These are phyloP conservation scores for Helicostylum pulchrum DNA, from an alignment of 192 early-diverging fungal species.

Conservation along the genomic window DNA sequence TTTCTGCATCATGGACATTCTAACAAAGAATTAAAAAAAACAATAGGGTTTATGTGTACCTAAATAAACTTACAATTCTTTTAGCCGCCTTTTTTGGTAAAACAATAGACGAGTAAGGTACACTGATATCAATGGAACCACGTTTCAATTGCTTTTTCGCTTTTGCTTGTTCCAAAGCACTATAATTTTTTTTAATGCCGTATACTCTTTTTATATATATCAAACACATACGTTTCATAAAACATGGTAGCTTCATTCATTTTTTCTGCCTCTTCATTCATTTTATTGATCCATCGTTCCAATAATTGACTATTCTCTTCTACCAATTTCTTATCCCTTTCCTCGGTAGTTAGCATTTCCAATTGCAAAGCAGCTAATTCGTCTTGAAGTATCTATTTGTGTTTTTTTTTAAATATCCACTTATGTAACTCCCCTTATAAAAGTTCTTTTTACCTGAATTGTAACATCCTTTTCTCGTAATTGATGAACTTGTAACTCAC, in stretches of 20 bases:
- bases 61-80: slow-evolving; percentile 34
- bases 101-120: slow-evolving; percentile 6
- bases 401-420: not conserved
- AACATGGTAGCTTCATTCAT: slow-evolving; percentile 93
- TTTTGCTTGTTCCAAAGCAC: slow-evolving; percentile 3
- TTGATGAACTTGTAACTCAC: slow-evolving; percentile 40
- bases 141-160: not conserved
- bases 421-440: not conserved
- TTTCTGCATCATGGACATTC: slow-evolving; percentile 72
- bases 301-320: slow-evolving; percentile 84
- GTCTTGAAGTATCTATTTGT: slow-evolving; percentile 76
- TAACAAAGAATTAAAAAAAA: slow-evolving; percentile 28
- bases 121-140: not conserved
- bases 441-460: slow-evolving; percentile 68
- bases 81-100: slow-evolving; percentile 43
- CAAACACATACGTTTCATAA: slow-evolving; percentile 64
- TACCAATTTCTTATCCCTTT: slow-evolving; percentile 63
- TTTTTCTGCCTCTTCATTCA: slow-evolving; percentile 83
- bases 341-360: slow-evolving; percentile 78
- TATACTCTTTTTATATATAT: not conserved
- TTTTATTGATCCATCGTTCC: slow-evolving; percentile 88
- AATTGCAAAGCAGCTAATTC: slow-evolving; percentile 88
- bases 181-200: not conserved
- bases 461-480: slow-evolving; percentile 88
- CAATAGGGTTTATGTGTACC: not conserved